Percentiles rank a stretch among this genome's conserved stretches.
These are phyloP conservation scores for Collybia sp. DNA, from an alignment of 768 basidiomycete species.

Conservation along the genomic window DNA sequence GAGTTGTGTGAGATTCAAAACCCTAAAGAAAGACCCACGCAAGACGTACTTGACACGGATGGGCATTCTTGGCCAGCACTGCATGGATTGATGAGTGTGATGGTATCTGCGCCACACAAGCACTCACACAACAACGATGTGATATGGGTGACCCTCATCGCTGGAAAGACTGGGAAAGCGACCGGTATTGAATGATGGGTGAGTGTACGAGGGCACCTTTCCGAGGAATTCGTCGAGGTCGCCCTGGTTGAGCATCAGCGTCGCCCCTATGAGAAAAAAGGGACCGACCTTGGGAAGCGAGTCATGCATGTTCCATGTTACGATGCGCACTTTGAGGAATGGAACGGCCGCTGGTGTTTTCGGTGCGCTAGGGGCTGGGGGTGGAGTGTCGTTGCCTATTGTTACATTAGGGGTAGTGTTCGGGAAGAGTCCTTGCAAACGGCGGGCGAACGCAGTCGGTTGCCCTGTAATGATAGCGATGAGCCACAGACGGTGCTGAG, in stretches of 20 bases:
- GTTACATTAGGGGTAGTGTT: conserved; percentile 2
- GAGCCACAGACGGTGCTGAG: no score
- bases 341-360: conserved; percentile 26
- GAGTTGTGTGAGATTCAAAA: neutral
- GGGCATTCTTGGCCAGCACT: conserved; percentile 77
- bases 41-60: conserved; percentile 40
- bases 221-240: conserved; percentile 71
- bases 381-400: conserved; percentile 2
- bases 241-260: conserved; percentile 41
- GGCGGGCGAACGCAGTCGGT: conserved; percentile 39
- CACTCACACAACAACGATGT: conserved; percentile 72
- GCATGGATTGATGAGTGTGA: conserved; percentile 13
- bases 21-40: neutral
- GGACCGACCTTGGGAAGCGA: conserved; percentile 62
- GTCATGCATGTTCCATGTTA: conserved; percentile 89
- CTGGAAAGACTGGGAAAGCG: conserved; percentile 42
- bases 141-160: conserved; percentile 64
- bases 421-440: conserved; percentile 47
- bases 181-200: conserved; percentile 17
- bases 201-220: conserved; percentile 41
- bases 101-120: neutral
- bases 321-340: conserved; percentile 56
- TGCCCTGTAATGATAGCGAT: conserved; percentile 14
- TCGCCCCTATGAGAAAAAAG: neutral
- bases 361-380: conserved; percentile 17